Conservation (phyloP, 2,329 filamentous ascomycete genomes). For the Alternaria panax region DNA sequence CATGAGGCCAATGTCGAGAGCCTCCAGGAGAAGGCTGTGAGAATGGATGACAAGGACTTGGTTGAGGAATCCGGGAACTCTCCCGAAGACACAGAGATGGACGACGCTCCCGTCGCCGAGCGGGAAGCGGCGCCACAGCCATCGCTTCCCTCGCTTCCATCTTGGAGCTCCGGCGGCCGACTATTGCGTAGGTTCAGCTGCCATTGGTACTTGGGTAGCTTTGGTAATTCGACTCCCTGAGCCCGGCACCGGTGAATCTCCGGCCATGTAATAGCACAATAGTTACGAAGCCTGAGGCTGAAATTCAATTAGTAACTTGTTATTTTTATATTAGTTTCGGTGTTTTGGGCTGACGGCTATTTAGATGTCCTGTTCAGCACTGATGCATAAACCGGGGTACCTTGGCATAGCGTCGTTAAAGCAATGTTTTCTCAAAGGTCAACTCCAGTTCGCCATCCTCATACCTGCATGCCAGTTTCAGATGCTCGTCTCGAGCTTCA, state of each 20-base stretch:
- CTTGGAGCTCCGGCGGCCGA: background rate
- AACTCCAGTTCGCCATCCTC: background rate
- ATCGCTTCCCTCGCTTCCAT: background rate
- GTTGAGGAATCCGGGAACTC: accelerated
- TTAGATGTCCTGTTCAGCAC: background rate
- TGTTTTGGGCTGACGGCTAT: background rate
- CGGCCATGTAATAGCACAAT: background rate
- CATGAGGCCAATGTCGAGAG: background rate
- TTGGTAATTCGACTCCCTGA: background rate
- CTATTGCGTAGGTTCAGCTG: background rate
- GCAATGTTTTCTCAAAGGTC: background rate
- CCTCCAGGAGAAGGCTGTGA: background rate
- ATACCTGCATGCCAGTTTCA: background rate
- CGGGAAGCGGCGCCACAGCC: background rate
- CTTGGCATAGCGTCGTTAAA: background rate
- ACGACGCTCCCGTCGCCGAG: background rate
- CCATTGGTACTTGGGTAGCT: background rate
- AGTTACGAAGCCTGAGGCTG: background rate
- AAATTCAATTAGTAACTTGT: background rate
- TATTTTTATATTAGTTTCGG: background rate
- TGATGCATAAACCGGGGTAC: background rate
- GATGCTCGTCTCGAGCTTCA: background rate
- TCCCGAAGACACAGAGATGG: background rate
- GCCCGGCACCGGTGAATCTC: background rate
- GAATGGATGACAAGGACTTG: background rate